phyloP scores from a whole-genome alignment of 2,329 filamentous ascomycete species.

The Paraphaeosphaeria minitans region DNA sequence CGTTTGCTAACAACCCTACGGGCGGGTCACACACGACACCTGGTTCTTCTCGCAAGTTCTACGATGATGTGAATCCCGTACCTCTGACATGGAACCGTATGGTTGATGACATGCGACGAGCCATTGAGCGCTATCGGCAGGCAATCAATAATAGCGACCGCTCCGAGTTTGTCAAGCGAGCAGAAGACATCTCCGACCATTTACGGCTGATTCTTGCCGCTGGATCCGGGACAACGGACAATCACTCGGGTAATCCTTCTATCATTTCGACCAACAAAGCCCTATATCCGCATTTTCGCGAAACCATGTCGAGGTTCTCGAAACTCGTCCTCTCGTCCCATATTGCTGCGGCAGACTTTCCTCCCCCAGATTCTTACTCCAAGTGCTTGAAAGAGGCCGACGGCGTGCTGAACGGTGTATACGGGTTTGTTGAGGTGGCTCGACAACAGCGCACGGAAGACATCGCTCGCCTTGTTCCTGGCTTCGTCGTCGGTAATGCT shows the following conservation, averaged over 20 bases:
- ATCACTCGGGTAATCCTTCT: slow-evolving; percentile 98
- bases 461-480: slow-evolving; percentile 89
- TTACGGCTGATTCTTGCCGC: slow-evolving; percentile 90
- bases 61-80: slow-evolving; percentile 82
- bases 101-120: slow-evolving; percentile 89
- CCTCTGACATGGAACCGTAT: slow-evolving; percentile 88
- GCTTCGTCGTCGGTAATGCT: slow-evolving; percentile 85
- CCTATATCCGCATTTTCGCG: slow-evolving; percentile 93
- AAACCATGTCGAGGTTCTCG: slow-evolving; percentile 99
- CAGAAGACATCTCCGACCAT: slow-evolving; percentile 98
- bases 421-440: slow-evolving; percentile 94
- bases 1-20: slow-evolving; percentile 58
- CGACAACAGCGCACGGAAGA: slow-evolving; percentile 91
- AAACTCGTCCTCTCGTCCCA: slow-evolving; percentile 97
- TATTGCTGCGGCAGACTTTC: slow-evolving; percentile 95
- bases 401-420: slow-evolving; percentile 89
- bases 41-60: slow-evolving; percentile 78
- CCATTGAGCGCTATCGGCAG: slow-evolving; percentile 87
- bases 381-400: slow-evolving; percentile 98
- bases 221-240: slow-evolving; percentile 95
- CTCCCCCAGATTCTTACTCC: slow-evolving; percentile 87
- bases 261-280: slow-evolving; percentile 99
- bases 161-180: slow-evolving; percentile 88
- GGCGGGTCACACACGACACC: slow-evolving; percentile 51
- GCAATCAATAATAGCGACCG: slow-evolving; percentile 83